Evolutionary conservation across 2,329 filamentous ascomycete genomes (phyloP).

Genomic region (Daldinia sp.): DNA sequence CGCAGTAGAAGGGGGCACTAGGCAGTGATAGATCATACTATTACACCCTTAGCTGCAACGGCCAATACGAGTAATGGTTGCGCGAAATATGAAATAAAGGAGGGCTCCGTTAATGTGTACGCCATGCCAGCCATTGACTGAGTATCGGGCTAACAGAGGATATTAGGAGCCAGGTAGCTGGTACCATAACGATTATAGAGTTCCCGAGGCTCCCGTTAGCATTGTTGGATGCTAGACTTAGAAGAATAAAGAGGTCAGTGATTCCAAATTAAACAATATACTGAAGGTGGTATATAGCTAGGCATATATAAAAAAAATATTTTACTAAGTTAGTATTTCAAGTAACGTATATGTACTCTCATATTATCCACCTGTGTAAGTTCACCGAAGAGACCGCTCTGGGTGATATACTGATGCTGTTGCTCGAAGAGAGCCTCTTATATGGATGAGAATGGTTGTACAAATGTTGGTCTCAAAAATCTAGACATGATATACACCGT

Average conservation of each 20-base stretch:
- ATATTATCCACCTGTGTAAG: not conserved
- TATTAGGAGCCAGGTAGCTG: not conserved
- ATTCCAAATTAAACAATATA: too few species aligned
- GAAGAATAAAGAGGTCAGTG: not conserved
- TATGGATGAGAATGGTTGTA: not conserved
- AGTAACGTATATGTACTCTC: not conserved
- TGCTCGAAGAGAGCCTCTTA: not conserved
- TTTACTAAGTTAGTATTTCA: not conserved
- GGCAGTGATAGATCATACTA: not conserved
- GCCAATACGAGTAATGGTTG: not conserved
- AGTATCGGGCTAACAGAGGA: not conserved
- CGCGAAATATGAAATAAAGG: not conserved
- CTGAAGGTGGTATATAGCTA: not conserved
- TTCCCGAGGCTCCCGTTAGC: not conserved
- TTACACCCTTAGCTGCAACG: not conserved
- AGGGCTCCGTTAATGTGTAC: not conserved
- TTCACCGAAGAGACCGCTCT: not conserved
- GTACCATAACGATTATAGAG: not conserved
- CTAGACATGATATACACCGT: not conserved
- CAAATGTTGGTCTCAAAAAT: not conserved
- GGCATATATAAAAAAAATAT: not conserved
- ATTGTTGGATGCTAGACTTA: not conserved
- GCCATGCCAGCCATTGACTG: not conserved
- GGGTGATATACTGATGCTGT: not conserved
- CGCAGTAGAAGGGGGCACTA: not conserved